Conservation (phyloP, 768 basidiomycete genomes). For the Saitozyma sp. region DNA sequence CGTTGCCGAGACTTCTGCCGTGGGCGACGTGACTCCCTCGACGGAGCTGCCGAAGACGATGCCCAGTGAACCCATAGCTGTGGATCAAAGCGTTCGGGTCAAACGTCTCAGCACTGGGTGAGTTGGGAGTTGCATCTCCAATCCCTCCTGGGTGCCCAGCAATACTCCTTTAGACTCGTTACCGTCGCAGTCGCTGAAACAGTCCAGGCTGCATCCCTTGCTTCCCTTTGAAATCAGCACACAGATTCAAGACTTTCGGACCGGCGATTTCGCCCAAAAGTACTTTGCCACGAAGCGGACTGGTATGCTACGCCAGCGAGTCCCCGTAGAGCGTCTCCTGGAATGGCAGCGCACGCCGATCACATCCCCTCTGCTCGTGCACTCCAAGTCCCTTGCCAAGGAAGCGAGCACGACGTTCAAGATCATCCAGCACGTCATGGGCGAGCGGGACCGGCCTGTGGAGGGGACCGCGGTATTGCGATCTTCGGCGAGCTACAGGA, state of each 20-base stretch:
- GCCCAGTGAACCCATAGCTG: too few relatives aligned
- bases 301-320: conserved; percentile 66
- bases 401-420: conserved; percentile 85
- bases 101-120: too few relatives aligned
- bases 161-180: too few relatives aligned
- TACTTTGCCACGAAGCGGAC: conserved; percentile 90
- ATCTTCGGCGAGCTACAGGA: conserved; percentile 10
- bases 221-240: conserved; percentile 76
- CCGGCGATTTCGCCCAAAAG: conserved; percentile 78
- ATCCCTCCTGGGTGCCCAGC: too few relatives aligned
- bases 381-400: conserved; percentile 64
- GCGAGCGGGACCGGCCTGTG: conserved; percentile 69
- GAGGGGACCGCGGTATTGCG: conserved; percentile 24
- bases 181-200: too few relatives aligned
- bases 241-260: conserved; percentile 83
- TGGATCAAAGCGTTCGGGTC: too few relatives aligned
- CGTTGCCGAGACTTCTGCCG: too few relatives aligned
- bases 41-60: too few relatives aligned
- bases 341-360: conserved; percentile 83
- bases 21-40: too few relatives aligned
- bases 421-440: conserved; percentile 89
- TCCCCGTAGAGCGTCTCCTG: conserved; percentile 86
- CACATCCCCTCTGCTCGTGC: conserved; percentile 69
- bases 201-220: conserved; percentile 67
- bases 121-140: too few relatives aligned